These are phyloP conservation scores for Tetraselmis striata DNA, from an alignment of 139 green algal species.

Conservation along the genomic window DNA sequence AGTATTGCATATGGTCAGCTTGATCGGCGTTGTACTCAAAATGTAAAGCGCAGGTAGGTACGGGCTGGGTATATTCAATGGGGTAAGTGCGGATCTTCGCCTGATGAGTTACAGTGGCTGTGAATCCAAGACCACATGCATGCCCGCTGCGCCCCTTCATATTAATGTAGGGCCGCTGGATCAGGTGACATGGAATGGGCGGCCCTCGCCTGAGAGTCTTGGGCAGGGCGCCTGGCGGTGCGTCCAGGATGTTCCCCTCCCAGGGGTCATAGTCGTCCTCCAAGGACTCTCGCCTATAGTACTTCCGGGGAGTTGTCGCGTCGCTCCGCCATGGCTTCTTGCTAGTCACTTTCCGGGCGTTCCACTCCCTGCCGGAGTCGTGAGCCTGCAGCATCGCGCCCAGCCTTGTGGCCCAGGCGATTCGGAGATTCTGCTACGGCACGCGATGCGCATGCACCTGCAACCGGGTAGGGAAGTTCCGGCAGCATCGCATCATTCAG, in stretches of 20 bases:
- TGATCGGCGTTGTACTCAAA: no score
- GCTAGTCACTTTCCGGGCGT: not conserved
- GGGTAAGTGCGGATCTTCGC: no score
- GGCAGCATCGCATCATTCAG: no score
- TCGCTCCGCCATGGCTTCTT: not conserved
- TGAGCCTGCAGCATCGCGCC: no score
- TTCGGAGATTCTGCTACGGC: no score
- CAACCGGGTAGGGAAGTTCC: no score
- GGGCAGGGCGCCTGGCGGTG: not conserved
- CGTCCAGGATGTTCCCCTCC: not conserved
- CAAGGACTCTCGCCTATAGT: not conserved
- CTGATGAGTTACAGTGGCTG: not conserved
- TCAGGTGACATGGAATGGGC: not conserved
- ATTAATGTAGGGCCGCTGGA: not conserved
- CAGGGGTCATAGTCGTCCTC: not conserved
- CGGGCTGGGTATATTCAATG: no score
- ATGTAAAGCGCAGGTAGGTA: not conserved
- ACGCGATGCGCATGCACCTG: no score
- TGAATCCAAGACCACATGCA: not conserved
- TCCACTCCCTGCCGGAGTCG: not conserved
- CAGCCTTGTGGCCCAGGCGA: no score
- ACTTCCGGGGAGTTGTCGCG: not conserved
- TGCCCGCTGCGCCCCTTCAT: not conserved
- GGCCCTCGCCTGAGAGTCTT: not conserved
- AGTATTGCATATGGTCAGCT: no score